Conservation (phyloP, 768 basidiomycete species). For the Hydnomerulius pinastri region DNA sequence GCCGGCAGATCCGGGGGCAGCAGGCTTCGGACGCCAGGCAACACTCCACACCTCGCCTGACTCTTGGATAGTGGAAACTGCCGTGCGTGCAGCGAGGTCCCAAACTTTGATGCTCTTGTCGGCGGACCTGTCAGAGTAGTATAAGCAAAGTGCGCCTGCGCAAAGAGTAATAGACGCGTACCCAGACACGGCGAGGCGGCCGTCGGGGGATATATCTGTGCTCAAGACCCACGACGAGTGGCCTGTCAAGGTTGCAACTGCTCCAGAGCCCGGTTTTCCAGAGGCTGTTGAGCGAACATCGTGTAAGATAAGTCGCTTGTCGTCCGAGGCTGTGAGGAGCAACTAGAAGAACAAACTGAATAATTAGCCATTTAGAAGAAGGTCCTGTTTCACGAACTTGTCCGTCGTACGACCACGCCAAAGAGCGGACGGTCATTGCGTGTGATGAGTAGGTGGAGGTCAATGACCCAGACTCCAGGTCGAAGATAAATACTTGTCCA, state of each 20-base stretch:
- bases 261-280: slow-evolving; percentile 63
- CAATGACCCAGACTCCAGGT: slow-evolving; percentile 67
- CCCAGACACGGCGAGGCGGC: slow-evolving; percentile 80
- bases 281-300: slow-evolving; percentile 76
- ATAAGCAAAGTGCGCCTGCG: background rate
- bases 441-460: slow-evolving; percentile 80
- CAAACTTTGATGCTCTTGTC: slow-evolving; percentile 87
- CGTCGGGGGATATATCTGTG: slow-evolving; percentile 80
- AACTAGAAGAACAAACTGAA: slow-evolving; percentile 48
- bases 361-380: background rate
- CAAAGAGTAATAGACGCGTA: slow-evolving; percentile 35
- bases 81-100: slow-evolving; percentile 75
- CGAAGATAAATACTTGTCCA: slow-evolving; percentile 88
- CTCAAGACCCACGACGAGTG: slow-evolving; percentile 93
- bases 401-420: slow-evolving; percentile 89
- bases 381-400: slow-evolving; percentile 55
- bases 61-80: slow-evolving; percentile 78
- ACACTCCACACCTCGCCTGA: slow-evolving; percentile 84
- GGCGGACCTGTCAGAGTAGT: slow-evolving; percentile 55
- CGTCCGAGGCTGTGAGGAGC: slow-evolving; percentile 88
- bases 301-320: slow-evolving; percentile 87
- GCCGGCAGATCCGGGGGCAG: slow-evolving; percentile 55
- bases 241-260: slow-evolving; percentile 83
- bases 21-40: slow-evolving; percentile 70
- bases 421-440: slow-evolving; percentile 84